Base-by-base conservation (phyloP, 2,329 filamentous ascomycete genomes). In the Fusarium xylarioides region DNA sequence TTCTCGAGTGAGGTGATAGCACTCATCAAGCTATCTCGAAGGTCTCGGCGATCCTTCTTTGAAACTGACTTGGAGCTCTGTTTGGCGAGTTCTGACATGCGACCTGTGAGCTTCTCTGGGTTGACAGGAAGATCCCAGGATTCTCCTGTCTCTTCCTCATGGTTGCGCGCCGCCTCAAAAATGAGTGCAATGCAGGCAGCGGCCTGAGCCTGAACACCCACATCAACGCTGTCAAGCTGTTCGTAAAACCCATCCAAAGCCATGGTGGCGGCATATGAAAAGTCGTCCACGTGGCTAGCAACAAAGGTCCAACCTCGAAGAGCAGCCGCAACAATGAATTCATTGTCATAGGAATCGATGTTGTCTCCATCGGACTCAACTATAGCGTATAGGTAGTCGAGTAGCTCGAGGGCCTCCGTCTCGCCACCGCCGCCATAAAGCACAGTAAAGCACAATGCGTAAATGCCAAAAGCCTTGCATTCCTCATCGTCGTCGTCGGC, bases 191-290 rank as follows among this genome's bases (percentile, higher is more conserved):
- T 95, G 80, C 93, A 93, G 78, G 92, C 89, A 7, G 92, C 94
- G 0, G 94, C 92, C 7, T 92, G 90, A 50, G 94, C 90, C 77
- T 96, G 93, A 2, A 97, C 93, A 14, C 88, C 85, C 2, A 90
- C 85, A 66, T 94, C 91, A 37, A 86, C 86, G 79, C 92, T 94
- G 67, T 95, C 91, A 23, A 97, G 91, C 81, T 97, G 95, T 53
- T 97, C 94, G 46, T 93, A 91, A 75, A 97, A 94, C 4, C 92
- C 91, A 59, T 96, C 92, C 76, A 96, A 88, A 21, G 93, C 92
- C 34, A 89, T 83, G 71, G 94, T 91, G 37, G 92, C 93, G 68
- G 91, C 87, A 21, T 89, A 87, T 74, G 93, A 90, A 47, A 95
- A 86, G 76, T 95, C 93, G 7, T 95, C 91, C 11, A 95, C 84